These are phyloP conservation scores for Oryza coarctata DNA, from an alignment of 176 grass and related monocot genomes.

Conservation along the genomic window DNA sequence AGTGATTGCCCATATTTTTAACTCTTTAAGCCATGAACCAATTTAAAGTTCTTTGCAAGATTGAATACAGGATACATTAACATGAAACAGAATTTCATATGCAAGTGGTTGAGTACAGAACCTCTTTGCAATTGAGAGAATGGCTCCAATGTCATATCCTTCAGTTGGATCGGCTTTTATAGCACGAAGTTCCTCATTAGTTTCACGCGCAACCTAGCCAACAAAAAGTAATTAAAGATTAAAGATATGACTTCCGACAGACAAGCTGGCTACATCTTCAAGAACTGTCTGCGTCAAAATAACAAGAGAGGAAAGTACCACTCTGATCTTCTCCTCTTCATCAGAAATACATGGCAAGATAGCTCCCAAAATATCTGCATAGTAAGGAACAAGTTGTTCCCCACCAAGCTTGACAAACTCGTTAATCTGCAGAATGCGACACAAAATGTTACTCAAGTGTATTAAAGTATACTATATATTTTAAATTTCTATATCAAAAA, in stretches of 20 bases:
- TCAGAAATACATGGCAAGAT: slow-evolving; percentile 99
- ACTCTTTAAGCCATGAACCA: slow-evolving; percentile 3
- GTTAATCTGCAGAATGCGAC: slow-evolving; percentile 74
- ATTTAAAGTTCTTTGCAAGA: neutral
- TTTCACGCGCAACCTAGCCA: slow-evolving; percentile 97
- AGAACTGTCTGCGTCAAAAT: slow-evolving; percentile 21
- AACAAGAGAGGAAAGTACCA: slow-evolving; percentile 55
- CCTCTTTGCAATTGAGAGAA: slow-evolving; percentile 88
- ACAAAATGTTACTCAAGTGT: slow-evolving; percentile 33
- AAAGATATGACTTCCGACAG: neutral
- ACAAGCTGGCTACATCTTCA: slow-evolving; percentile 16
- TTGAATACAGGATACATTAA: neutral
- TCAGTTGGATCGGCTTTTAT: slow-evolving; percentile 84
- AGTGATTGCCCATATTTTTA: slow-evolving; percentile 3
- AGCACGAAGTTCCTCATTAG: slow-evolving; percentile 92
- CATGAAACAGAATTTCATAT: neutral
- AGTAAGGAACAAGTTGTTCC: slow-evolving; percentile 97
- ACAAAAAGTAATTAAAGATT: slow-evolving; percentile 30
- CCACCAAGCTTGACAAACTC: slow-evolving; percentile 99
- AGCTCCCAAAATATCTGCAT: slow-evolving; percentile 93
- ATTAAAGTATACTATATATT: slow-evolving; percentile 19
- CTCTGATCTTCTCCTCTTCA: slow-evolving; percentile 94
- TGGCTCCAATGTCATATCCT: slow-evolving; percentile 89
- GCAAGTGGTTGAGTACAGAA: slow-evolving; percentile 28
- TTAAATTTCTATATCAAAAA: slow-evolving; percentile 10